A percentile compares a stretch with the other conserved stretches of the same genome.
These are phyloP conservation scores for Turnera subulata DNA, from an alignment of 345 rosid genomes.

Conservation along the genomic window DNA sequence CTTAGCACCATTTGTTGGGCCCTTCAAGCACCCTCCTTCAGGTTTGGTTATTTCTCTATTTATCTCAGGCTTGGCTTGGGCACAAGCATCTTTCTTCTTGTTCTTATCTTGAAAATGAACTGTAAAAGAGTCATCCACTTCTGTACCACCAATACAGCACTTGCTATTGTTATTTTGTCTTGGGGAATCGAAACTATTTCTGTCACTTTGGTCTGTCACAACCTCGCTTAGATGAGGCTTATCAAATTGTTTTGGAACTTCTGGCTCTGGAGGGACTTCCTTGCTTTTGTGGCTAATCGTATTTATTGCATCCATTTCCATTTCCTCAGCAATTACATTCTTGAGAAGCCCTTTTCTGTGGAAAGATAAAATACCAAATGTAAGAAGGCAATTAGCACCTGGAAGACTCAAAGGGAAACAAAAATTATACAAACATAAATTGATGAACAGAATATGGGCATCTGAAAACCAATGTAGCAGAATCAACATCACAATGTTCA, in stretches of 20 bases:
- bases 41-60: too few species aligned
- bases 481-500: too few species aligned
- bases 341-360: constrained; percentile 15
- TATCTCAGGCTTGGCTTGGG: constrained; percentile 11
- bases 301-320: constrained; percentile 6
- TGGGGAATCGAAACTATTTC: background rate
- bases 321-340: constrained; percentile 6
- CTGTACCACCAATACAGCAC: constrained; percentile 10
- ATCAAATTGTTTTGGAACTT: constrained; percentile 3
- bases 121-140: constrained; percentile 14
- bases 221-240: background rate
- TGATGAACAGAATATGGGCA: too few species aligned
- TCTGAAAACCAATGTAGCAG: too few species aligned
- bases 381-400: background rate
- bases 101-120: constrained; percentile 6
- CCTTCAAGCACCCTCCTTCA: too few species aligned
- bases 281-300: constrained; percentile 1
- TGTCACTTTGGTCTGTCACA: background rate
- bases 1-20: constrained; percentile 9
- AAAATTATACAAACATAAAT: too few species aligned
- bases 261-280: constrained; percentile 12
- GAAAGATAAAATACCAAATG: background rate
- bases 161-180: constrained; percentile 12
- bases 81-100: constrained; percentile 4
- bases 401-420: background rate